phyloP scores from a whole-genome alignment of 2,329 filamentous ascomycete species.

The Diaporthe helianthi region DNA sequence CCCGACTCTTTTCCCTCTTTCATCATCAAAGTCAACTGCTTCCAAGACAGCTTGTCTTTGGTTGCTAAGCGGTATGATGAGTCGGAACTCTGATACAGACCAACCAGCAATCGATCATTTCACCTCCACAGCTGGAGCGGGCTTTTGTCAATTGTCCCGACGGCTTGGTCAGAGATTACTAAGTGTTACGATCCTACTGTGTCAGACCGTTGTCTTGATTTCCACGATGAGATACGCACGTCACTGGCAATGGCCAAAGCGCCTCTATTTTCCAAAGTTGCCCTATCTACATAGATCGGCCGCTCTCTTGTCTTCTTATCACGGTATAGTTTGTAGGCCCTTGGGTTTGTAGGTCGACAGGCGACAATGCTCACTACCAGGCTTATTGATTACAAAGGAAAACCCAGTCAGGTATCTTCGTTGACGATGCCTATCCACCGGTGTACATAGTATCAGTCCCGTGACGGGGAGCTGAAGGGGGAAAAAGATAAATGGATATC shows the following conservation, averaged over 20 bases:
- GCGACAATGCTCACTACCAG: neutral
- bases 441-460: slow-evolving; percentile 28
- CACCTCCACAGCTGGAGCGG: neutral
- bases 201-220: neutral
- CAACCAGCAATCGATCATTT: slow-evolving; percentile 2
- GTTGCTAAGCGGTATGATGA: neutral
- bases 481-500: slow-evolving; percentile 31
- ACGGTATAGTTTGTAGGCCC: neutral
- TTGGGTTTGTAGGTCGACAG: neutral
- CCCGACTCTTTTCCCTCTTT: no score
- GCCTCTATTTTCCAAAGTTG: neutral
- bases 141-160: neutral
- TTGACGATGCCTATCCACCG: slow-evolving; percentile 19
- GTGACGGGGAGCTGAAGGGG: slow-evolving; percentile 22
- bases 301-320: neutral
- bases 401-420: slow-evolving; percentile 1
- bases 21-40: no score
- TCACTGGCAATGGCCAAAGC: neutral
- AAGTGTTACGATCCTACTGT: neutral
- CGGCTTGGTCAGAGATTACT: slow-evolving; percentile 18
- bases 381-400: slow-evolving; percentile 25
- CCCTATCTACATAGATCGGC: neutral
- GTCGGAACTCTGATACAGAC: neutral
- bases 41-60: neutral
- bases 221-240: neutral